Conservation (phyloP, 2,329 filamentous ascomycete species). For the Cryphonectria radicalis region DNA sequence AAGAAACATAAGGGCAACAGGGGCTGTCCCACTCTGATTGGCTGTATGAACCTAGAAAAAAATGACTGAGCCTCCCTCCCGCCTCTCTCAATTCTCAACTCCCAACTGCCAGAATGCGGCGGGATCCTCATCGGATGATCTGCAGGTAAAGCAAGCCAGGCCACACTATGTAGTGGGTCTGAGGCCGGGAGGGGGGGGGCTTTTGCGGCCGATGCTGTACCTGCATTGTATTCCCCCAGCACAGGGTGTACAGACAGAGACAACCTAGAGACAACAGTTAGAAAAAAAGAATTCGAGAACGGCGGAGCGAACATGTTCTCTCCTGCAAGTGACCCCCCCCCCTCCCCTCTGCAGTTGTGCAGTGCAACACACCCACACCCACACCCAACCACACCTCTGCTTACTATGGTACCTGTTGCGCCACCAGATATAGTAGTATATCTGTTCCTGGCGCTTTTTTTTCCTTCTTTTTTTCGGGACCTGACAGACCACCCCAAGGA, state of each 20-base stretch:
- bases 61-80: slow-evolving; percentile 2
- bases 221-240: slow-evolving; percentile 3
- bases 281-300: neutral
- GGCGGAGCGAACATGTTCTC: neutral
- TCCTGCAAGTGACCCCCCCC: neutral
- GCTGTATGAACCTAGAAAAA: neutral
- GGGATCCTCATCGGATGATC: slow-evolving; percentile 12
- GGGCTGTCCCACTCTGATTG: slow-evolving; percentile 16
- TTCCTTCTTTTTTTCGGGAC: neutral
- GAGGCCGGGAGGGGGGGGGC: neutral
- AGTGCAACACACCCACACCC: slow-evolving; percentile 3
- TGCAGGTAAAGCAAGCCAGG: slow-evolving; percentile 10
- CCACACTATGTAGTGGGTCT: neutral
- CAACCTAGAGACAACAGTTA: neutral
- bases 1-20: slow-evolving; percentile 8
- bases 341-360: slow-evolving; percentile 4
- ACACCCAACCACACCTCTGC: neutral
- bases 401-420: neutral
- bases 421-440: neutral
- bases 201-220: neutral
- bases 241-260: neutral
- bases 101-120: neutral
- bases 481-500: neutral
- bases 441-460: neutral
- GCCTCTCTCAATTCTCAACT: neutral